Evolutionary conservation across 2,329 filamentous ascomycete genomes (phyloP).

Genomic region (Gaeumannomyces tritici): DNA sequence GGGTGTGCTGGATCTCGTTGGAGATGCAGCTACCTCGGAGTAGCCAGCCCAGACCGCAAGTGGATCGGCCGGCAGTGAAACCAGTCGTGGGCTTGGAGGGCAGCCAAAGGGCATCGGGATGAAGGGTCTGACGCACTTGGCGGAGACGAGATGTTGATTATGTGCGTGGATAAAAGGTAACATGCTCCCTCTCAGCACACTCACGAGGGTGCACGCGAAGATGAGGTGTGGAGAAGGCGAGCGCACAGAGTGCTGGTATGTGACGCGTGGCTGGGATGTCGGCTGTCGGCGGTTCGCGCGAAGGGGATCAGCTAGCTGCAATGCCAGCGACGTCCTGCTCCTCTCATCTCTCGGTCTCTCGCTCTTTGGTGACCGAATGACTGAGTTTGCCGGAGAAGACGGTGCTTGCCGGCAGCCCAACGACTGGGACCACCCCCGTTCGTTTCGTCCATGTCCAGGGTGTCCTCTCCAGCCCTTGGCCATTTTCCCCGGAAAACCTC

Average conservation of each 20-base stretch:
- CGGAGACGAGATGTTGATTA: not conserved
- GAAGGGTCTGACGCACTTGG: not conserved
- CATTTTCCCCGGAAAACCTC: constrained; percentile 11
- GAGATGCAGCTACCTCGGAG: not conserved
- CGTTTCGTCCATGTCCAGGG: not conserved
- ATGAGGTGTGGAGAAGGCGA: not conserved
- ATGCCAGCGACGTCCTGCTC: not conserved
- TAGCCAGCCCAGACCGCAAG: not conserved
- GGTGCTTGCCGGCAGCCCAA: not conserved
- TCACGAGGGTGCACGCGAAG: not conserved
- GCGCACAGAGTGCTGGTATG: not conserved
- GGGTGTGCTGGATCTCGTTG: not conserved
- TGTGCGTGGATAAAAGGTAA: not conserved
- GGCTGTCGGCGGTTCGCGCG: not conserved
- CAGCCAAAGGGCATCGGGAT: not conserved
- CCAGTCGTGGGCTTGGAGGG: not conserved
- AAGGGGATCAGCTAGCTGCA: not conserved
- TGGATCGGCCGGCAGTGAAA: not conserved
- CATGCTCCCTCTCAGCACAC: not conserved
- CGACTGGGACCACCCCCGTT: not conserved
- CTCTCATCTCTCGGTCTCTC: not conserved
- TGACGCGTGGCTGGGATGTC: not conserved
- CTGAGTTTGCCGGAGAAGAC: not conserved
- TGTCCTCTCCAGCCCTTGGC: not conserved
- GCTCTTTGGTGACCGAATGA: not conserved